Conservation (phyloP, 345 rosid genomes). For the Cochlearia excelsa region DNA sequence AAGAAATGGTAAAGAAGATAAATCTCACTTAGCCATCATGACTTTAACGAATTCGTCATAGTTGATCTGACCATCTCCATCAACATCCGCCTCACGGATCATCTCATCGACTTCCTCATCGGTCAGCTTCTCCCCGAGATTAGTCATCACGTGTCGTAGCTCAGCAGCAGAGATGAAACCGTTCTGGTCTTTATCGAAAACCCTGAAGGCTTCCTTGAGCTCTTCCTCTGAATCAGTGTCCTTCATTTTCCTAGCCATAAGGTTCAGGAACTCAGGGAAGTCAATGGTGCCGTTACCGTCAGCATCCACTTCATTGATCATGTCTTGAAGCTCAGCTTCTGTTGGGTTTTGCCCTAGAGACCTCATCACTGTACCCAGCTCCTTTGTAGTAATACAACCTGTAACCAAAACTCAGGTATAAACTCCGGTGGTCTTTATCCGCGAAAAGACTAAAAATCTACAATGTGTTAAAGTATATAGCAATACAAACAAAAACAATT, state of each 20-base stretch:
- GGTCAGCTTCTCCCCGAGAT: conserved; percentile 53
- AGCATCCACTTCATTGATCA: conserved; percentile 41
- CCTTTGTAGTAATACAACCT: conserved; percentile 48
- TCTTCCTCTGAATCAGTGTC: conserved; percentile 63
- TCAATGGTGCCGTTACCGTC: conserved; percentile 45
- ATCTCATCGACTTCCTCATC: conserved; percentile 62
- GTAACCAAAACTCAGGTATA: conserved; percentile 5
- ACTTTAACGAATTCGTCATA: conserved; percentile 58
- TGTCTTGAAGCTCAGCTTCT: conserved; percentile 43
- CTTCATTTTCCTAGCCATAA: conserved; percentile 62
- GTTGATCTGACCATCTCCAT: conserved; percentile 60
- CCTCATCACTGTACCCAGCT: conserved; percentile 44
- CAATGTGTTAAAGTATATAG: too few species aligned
- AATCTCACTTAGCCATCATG: conserved; percentile 58
- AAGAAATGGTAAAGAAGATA: background rate
- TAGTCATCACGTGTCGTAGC: conserved; percentile 58
- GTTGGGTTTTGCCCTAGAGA: conserved; percentile 43
- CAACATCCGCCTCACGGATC: conserved; percentile 58
- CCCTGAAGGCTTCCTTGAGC: conserved; percentile 59
- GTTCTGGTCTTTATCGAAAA: conserved; percentile 55
- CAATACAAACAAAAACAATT: too few species aligned
- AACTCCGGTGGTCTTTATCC: background rate
- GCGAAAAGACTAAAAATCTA: too few species aligned
- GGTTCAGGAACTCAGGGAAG: conserved; percentile 55
- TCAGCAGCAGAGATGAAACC: conserved; percentile 60